These are phyloP conservation scores for Globisporangium orthogonon DNA, from an alignment of 352 stramenopile genomes.

Conservation along the genomic window DNA sequence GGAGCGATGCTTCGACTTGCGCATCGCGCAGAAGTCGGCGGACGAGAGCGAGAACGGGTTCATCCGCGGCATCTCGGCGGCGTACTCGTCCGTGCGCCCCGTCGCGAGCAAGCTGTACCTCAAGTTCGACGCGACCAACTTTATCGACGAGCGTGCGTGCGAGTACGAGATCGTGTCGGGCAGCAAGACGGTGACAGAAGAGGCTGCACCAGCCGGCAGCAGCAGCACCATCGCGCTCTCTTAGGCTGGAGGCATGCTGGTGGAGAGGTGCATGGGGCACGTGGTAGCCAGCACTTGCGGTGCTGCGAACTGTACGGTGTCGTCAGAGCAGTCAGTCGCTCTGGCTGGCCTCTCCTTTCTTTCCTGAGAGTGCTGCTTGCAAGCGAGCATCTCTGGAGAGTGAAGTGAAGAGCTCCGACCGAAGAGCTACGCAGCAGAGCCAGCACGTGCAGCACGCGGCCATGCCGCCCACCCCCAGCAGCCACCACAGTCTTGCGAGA, in stretches of 20 bases:
- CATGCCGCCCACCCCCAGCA: not conserved
- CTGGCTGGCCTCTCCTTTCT: not conserved
- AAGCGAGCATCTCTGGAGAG: not conserved
- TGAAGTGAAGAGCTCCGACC: not conserved
- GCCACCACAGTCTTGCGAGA: no score
- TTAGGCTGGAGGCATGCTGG: not conserved
- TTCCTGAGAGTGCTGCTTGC: not conserved
- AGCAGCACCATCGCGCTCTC: slow-evolving; percentile 4
- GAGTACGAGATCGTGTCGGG: slow-evolving; percentile 64
- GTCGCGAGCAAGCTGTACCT: slow-evolving; percentile 66
- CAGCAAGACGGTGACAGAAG: slow-evolving; percentile 40
- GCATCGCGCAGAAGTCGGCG: slow-evolving; percentile 54
- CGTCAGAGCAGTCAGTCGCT: not conserved
- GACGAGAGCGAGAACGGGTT: slow-evolving; percentile 48
- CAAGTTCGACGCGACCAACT: slow-evolving; percentile 75
- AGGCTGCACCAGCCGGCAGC: not conserved
- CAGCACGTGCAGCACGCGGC: not conserved
- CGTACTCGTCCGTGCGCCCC: slow-evolving; percentile 38
- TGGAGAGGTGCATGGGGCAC: not conserved
- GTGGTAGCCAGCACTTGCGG: not conserved
- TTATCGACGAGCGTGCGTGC: slow-evolving; percentile 60
- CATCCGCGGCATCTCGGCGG: slow-evolving; percentile 63
- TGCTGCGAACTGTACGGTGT: no score
- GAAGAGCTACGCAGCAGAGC: not conserved
- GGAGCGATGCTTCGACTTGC: slow-evolving; percentile 70